A percentile compares a stretch with the other conserved stretches of the same genome.
Evolutionary conservation across 2,329 filamentous ascomycete genomes (phyloP).

Genomic region (Mycocentrospora acerina): DNA sequence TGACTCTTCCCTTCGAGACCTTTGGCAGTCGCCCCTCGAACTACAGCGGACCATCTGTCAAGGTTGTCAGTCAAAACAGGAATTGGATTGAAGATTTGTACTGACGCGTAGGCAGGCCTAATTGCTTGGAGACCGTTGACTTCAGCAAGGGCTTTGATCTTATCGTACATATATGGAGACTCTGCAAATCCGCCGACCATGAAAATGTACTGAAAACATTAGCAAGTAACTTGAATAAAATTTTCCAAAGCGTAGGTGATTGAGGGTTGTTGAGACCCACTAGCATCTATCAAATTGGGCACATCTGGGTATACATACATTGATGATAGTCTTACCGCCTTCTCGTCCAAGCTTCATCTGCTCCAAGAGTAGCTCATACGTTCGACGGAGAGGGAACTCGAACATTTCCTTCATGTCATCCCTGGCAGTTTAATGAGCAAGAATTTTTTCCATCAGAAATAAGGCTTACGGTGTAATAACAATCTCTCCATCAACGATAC

Average conservation of each 20-base stretch:
- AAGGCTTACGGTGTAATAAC: slow-evolving; percentile 16
- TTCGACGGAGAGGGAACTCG: slow-evolving; percentile 8
- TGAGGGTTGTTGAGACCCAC: no score
- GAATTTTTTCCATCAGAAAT: neutral
- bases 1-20: slow-evolving; percentile 17
- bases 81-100: neutral
- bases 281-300: no score
- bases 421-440: slow-evolving; percentile 7
- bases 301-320: slow-evolving; percentile 7
- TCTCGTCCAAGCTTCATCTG: slow-evolving; percentile 10
- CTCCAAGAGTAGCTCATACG: slow-evolving; percentile 12
- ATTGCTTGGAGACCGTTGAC: slow-evolving; percentile 6
- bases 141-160: slow-evolving; percentile 11
- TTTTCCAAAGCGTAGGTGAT: no score
- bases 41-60: slow-evolving; percentile 29
- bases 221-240: neutral
- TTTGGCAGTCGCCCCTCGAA: slow-evolving; percentile 24
- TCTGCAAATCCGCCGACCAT: slow-evolving; percentile 33
- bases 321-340: slow-evolving; percentile 8
- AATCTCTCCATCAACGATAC: slow-evolving; percentile 28
- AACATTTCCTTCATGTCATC: slow-evolving; percentile 22
- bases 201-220: slow-evolving; percentile 18
- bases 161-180: slow-evolving; percentile 20
- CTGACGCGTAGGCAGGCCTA: slow-evolving; percentile 21
- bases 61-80: neutral